Evolutionary conservation across 768 basidiomycete genomes (phyloP).

Genomic region (Boletus eberwhitei): DNA sequence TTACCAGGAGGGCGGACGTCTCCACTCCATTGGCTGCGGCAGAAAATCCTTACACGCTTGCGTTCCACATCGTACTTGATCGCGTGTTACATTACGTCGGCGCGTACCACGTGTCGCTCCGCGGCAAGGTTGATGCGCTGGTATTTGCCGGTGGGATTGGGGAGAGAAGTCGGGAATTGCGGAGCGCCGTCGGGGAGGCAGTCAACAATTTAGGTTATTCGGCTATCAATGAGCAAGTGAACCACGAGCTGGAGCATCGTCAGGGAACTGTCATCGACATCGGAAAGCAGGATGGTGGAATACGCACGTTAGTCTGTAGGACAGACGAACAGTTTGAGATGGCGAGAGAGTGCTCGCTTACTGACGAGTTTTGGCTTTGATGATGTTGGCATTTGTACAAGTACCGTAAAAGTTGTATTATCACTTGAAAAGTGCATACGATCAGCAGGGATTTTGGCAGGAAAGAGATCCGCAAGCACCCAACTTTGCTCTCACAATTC

Average conservation of each 20-base stretch:
- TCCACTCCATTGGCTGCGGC: slow-evolving; percentile 14
- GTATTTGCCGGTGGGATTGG: slow-evolving; percentile 91
- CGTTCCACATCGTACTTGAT: slow-evolving; percentile 79
- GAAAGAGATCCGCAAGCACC: no score
- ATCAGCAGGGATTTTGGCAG: no score
- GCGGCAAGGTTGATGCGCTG: slow-evolving; percentile 66
- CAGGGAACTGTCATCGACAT: slow-evolving; percentile 49
- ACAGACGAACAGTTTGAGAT: slow-evolving; percentile 65
- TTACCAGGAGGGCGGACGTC: slow-evolving; percentile 45
- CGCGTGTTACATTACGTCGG: slow-evolving; percentile 71
- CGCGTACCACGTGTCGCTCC: slow-evolving; percentile 71
- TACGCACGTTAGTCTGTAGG: slow-evolving; percentile 53
- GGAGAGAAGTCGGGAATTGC: slow-evolving; percentile 62
- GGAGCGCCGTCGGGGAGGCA: slow-evolving; percentile 52
- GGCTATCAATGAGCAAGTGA: slow-evolving; percentile 45
- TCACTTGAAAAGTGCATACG: no score
- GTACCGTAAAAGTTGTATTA: no score
- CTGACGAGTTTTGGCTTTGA: slow-evolving; percentile 17
- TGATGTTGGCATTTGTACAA: background rate
- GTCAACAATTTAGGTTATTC: slow-evolving; percentile 62
- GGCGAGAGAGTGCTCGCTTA: slow-evolving; percentile 38
- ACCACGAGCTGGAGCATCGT: slow-evolving; percentile 34
- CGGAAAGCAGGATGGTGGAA: slow-evolving; percentile 28
- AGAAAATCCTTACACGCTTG: slow-evolving; percentile 48
- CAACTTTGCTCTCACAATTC: no score